phyloP scores from a whole-genome alignment of 1,284 basidiomycete genomes.

The Inonotus obliquus region DNA sequence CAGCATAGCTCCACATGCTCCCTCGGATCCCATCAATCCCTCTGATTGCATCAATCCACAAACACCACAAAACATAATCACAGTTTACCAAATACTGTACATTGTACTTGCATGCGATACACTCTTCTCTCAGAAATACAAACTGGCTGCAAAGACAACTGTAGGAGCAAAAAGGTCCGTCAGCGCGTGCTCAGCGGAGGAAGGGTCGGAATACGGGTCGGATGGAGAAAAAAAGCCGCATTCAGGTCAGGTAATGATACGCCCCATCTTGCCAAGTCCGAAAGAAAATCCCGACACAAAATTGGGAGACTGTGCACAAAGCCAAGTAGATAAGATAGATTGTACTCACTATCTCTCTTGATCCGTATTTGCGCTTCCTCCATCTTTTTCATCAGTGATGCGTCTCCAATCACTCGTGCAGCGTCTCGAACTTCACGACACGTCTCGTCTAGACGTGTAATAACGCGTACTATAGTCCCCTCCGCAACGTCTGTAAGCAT shows the following conservation, averaged over 20 bases:
- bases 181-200: neutral
- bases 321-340: neutral
- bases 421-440: conserved; percentile 97
- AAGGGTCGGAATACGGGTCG: neutral
- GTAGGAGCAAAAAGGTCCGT: neutral
- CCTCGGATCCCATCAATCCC: neutral
- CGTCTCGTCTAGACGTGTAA: conserved; percentile 94
- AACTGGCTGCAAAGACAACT: conserved; percentile 84
- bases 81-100: neutral
- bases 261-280: neutral
- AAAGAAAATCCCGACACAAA: neutral
- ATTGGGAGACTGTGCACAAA: neutral
- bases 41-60: neutral
- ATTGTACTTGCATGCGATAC: neutral
- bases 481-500: conserved; percentile 92
- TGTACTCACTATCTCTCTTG: conserved; percentile 83
- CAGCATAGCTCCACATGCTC: no score
- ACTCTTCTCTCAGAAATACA: conserved; percentile 66
- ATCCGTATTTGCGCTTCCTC: conserved; percentile 92
- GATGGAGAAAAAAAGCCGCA: conserved; percentile 3
- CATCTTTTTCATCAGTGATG: conserved; percentile 96
- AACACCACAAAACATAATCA: neutral
- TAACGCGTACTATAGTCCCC: conserved; percentile 95
- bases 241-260: conserved; percentile 14
- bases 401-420: conserved; percentile 95